A percentile compares a stretch with the other conserved stretches of the same genome.
phyloP scores from a whole-genome alignment of 441 rosid genomes.

The Hura crepitans region DNA sequence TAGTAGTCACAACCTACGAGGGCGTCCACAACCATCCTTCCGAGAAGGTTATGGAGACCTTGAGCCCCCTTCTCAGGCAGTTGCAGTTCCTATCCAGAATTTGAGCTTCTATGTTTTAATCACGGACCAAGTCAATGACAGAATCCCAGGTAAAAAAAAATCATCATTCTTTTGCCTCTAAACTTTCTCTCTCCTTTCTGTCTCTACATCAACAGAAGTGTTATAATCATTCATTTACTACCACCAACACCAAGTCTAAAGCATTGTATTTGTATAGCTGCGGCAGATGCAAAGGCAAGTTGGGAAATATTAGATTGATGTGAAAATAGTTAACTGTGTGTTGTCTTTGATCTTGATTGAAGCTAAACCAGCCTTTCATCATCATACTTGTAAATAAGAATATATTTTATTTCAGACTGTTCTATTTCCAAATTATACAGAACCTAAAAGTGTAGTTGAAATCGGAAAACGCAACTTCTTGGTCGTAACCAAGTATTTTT shows the following conservation, averaged over 20 bases:
- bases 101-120: neutral
- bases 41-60: slow-evolving; percentile 18
- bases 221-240: too few species aligned
- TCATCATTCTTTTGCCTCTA: too few species aligned
- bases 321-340: too few species aligned
- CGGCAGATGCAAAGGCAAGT: too few species aligned
- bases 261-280: too few species aligned
- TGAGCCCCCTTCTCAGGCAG: slow-evolving; percentile 17
- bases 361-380: neutral
- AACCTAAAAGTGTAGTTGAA: neutral
- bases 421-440: neutral
- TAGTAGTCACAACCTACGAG: slow-evolving; percentile 15
- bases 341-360: neutral
- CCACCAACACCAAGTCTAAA: too few species aligned
- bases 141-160: too few species aligned
- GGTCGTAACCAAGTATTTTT: neutral
- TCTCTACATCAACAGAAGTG: too few species aligned
- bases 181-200: too few species aligned
- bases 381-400: neutral
- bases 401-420: neutral
- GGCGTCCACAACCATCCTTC: slow-evolving; percentile 17
- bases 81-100: slow-evolving; percentile 16
- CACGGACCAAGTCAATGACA: too few species aligned
- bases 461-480: neutral
- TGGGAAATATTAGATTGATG: too few species aligned